Percentiles rank a stretch among this genome's conserved stretches.
Evolutionary conservation across 108 stramenopile genomes (phyloP).

Genomic region (Fistulifera solaris): DNA sequence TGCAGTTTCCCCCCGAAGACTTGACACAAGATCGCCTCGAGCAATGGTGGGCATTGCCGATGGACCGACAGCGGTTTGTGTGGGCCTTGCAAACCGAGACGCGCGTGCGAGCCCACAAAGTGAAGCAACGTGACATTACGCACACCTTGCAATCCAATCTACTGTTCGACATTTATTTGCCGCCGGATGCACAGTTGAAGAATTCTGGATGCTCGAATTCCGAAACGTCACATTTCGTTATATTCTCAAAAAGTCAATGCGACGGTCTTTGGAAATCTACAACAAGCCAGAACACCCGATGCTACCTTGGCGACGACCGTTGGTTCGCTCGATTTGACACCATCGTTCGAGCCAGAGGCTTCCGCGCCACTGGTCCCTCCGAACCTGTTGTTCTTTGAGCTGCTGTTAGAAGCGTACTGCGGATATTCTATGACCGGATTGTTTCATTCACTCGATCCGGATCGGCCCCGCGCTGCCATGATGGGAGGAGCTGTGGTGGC

Average conservation of each 20-base stretch:
- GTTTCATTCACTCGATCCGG: not conserved
- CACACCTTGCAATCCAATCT: not conserved
- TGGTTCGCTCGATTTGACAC: no score
- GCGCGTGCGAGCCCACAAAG: not conserved
- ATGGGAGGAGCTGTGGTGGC: slow-evolving; percentile 13
- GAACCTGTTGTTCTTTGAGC: slow-evolving; percentile 7
- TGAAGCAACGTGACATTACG: not conserved
- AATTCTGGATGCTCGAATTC: no score
- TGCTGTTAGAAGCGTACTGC: slow-evolving; percentile 3
- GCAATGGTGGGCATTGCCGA: not conserved
- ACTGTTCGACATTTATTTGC: not conserved
- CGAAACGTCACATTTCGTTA: no score
- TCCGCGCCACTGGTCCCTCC: not conserved
- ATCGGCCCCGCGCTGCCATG: slow-evolving; percentile 4
- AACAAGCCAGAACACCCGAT: no score
- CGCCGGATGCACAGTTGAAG: not conserved
- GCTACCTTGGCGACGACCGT: no score
- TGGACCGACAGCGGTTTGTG: not conserved
- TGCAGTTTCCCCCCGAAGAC: not conserved
- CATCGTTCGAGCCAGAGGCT: no score
- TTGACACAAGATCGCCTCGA: not conserved
- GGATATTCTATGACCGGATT: slow-evolving; percentile 1
- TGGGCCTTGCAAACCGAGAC: slow-evolving; percentile 12
- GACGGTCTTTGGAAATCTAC: no score
- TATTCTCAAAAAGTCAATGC: no score